These are phyloP conservation scores for Collybiopsis luxurians DNA, from an alignment of 768 basidiomycete genomes.

Conservation along the genomic window DNA sequence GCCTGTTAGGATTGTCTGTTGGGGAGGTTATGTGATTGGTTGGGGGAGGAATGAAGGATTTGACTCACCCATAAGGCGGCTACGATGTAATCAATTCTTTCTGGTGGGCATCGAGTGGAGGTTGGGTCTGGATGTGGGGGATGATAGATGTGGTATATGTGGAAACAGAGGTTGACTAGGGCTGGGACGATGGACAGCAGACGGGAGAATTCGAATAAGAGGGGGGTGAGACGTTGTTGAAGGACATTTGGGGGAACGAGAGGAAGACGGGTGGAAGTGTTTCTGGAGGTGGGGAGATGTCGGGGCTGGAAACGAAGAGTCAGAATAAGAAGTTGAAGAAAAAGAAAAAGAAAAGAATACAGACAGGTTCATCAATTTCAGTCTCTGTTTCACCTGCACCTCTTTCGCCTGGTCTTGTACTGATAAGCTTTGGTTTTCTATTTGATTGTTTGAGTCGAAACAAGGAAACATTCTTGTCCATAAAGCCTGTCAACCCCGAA, in stretches of 20 bases:
- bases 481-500: too few species aligned
- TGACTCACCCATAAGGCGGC: slow-evolving; percentile 68
- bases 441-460: not conserved
- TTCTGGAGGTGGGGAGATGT: slow-evolving; percentile 69
- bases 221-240: slow-evolving; percentile 45
- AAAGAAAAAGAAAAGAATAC: not conserved
- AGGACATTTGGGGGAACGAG: slow-evolving; percentile 47
- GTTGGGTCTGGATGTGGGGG: slow-evolving; percentile 36
- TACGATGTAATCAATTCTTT: slow-evolving; percentile 62
- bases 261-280: slow-evolving; percentile 46
- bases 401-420: slow-evolving; percentile 6
- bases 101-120: slow-evolving; percentile 35
- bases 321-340: not conserved
- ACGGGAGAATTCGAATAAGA: slow-evolving; percentile 70
- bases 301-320: slow-evolving; percentile 38
- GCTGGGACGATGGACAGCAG: slow-evolving; percentile 74
- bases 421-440: not conserved
- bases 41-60: not conserved
- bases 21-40: slow-evolving; percentile 3
- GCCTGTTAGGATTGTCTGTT: slow-evolving; percentile 80
- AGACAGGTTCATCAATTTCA: slow-evolving; percentile 7
- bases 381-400: slow-evolving; percentile 8
- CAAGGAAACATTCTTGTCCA: not conserved
- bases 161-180: slow-evolving; percentile 60
- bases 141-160: slow-evolving; percentile 49